A percentile compares a stretch with the other conserved stretches of the same genome.
These are phyloP conservation scores for Hypoxylon crocopeplum DNA, from an alignment of 495 filamentous ascomycete genomes.

Conservation along the genomic window DNA sequence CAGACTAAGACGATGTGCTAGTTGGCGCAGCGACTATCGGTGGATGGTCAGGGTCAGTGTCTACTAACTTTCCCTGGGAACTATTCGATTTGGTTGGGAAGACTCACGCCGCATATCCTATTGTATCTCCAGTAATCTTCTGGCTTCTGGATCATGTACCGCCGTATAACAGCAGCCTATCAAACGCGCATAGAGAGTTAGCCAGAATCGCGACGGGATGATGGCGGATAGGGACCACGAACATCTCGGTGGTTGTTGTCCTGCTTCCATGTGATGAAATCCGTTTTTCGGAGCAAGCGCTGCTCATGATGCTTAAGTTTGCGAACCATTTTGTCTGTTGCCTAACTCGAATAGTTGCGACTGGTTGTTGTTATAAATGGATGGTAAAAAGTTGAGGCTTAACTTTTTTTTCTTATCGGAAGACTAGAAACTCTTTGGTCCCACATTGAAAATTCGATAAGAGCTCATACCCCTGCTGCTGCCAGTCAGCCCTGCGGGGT, in stretches of 20 bases:
- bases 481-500: conserved; percentile 7
- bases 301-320: conserved; percentile 94
- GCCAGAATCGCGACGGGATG: not conserved
- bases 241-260: conserved; percentile 83
- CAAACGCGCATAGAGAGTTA: conserved; percentile 3
- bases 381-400: conserved; percentile 16
- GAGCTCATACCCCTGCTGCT: conserved; percentile 25
- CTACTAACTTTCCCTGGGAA: not conserved
- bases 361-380: conserved; percentile 2
- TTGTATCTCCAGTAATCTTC: conserved; percentile 91
- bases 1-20: conserved; percentile 83
- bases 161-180: conserved; percentile 70
- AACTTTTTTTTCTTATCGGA: conserved; percentile 30
- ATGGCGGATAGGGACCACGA: not conserved
- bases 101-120: conserved; percentile 71
- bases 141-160: conserved; percentile 87
- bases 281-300: conserved; percentile 81
- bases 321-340: conserved; percentile 69
- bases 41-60: conserved; percentile 29
- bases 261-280: conserved; percentile 92
- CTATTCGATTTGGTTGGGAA: not conserved
- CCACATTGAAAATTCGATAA: conserved; percentile 29
- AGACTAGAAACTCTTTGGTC: not conserved
- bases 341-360: not conserved
- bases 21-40: conserved; percentile 71